Base-by-base conservation (phyloP, 768 basidiomycete genomes). In the Podaxis carcinomalis region DNA sequence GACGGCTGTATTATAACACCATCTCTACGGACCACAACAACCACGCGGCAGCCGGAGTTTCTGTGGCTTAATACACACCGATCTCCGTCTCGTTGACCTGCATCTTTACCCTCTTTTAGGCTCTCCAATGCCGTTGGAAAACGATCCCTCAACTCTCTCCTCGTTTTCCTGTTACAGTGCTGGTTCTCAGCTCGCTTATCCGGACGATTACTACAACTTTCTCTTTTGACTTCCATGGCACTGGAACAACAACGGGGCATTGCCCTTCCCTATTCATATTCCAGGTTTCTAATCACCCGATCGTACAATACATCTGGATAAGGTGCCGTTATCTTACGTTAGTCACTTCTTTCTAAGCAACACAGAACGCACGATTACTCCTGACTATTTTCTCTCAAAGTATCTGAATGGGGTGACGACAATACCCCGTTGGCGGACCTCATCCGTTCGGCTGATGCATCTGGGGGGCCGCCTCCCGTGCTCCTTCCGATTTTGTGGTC, bases 1-100 rank as follows among this genome's bases (percentile, higher is more conserved):
- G 83, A 46, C 82, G 95, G 66, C 76, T 98, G 35, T 97, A 98
- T 73, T 97, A 93, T 76, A 85, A 83, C 69, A 81, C 86, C 42
- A 72, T 75, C 23, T 69, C 70, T 46, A 61, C 68, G 44, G 68
- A 68, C 56, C 56, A 63, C 14, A 21, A 19, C 37, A 40, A 49
- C 27, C 32, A 54, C 23, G 51, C 57, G 14, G 61, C 32, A 39
- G 27, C 52, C 36, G 50, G 40, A 39, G 13, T 42, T 52, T 25
- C 55, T 51, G 56, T 35, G 37, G 36, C 42, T 28, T 60, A 61
- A 55, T 25, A 53, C 28, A 52, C 40, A 21, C 47, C 52, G 50
- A 19, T 32, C 51, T n/a, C 51, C 28, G 51, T 27, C 32, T 27
- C 32, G 14, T 52, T 52, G 27, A 36, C 51, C 37, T 51, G 28